Percentiles rank a stretch among this genome's conserved stretches.
Conservation (phyloP, 306 rosid genomes). For the Lablab purpureus region DNA sequence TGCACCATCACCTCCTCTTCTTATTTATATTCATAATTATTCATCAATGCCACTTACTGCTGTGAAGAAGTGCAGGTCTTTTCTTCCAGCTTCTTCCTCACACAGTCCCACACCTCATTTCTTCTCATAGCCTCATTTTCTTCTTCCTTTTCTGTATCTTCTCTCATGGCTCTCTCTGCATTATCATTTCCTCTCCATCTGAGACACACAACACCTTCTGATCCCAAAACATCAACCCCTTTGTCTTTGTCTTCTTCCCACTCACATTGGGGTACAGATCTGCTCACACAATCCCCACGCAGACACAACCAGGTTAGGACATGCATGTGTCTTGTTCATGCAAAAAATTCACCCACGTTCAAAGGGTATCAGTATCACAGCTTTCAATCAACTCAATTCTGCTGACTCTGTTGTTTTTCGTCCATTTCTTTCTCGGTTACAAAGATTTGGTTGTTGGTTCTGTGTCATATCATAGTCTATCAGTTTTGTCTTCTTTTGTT, state of each 20-base stretch:
- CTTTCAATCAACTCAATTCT: constrained; percentile 14
- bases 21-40: constrained; percentile 24
- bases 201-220: constrained; percentile 47
- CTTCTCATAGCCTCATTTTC: neutral
- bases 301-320: constrained; percentile 62
- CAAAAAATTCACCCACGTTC: neutral
- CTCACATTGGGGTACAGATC: constrained; percentile 53
- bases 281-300: constrained; percentile 44
- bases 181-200: constrained; percentile 61
- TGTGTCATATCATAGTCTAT: neutral
- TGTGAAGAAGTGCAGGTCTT: constrained; percentile 18
- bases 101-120: neutral
- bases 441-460: neutral
- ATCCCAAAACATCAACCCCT: constrained; percentile 46
- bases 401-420: neutral
- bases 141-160: neutral
- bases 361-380: neutral
- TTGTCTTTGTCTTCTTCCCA: constrained; percentile 39
- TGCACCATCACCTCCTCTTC: constrained; percentile 19
- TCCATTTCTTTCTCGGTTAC: neutral
- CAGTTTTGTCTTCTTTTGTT: constrained; percentile 14
- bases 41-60: constrained; percentile 44
- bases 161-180: constrained; percentile 72
- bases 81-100: neutral
- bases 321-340: neutral